Base-by-base conservation (phyloP, 2,329 filamentous ascomycete species). In the Aciculosporium take region DNA sequence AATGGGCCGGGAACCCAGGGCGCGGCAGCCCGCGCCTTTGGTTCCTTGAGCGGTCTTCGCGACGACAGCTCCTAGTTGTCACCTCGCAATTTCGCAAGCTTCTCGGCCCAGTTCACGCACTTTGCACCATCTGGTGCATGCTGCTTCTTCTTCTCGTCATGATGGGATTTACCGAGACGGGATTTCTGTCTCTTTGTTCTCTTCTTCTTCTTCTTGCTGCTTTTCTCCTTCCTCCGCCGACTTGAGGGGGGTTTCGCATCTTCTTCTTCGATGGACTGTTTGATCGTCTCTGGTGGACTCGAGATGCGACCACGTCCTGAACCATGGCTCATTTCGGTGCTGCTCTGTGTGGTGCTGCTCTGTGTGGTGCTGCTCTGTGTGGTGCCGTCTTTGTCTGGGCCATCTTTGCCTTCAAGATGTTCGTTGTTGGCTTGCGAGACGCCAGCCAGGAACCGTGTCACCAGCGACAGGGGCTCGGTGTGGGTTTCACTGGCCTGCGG, bases 1-100 rank as follows among this genome's bases (percentile, higher is more conserved):
- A 36, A 30, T 4, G 41, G 37, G 18, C 25, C 31, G 5, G 41
- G 41, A 12, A 43, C 9, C 6, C 13, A n/a, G 18, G 41, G 41
- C 15, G 2, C 5, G 7, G 31, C 25, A 7, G 45, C 34, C 15
- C 13, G 30, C 15, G 17, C 23, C 23, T 20, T 43, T n/a, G 33
- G 24, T 40, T 35, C 2, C 12, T 15, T 31, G 17, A 40, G 37
- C 21, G 30, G 38, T 33, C 1, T 7, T 27, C 7, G 21, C 13
- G 38, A 10, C n/a, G 21, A 15, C 28, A 33, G 17, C 27, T 40
- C 29, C 31, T 35, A 35, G 21, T 28, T 34, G 17, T 18, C 30
- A 3, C 25, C 39, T 32, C 37, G 37, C 30, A 18, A 7, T 18
- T 18, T 15, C 9, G 28, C 28, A 8, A 32, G 21, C 15, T 15